Evolutionary conservation across 768 basidiomycete species (phyloP), one percentile per base, ranked within the genome.

Genomic region (Suillus hirtellus): DNA sequence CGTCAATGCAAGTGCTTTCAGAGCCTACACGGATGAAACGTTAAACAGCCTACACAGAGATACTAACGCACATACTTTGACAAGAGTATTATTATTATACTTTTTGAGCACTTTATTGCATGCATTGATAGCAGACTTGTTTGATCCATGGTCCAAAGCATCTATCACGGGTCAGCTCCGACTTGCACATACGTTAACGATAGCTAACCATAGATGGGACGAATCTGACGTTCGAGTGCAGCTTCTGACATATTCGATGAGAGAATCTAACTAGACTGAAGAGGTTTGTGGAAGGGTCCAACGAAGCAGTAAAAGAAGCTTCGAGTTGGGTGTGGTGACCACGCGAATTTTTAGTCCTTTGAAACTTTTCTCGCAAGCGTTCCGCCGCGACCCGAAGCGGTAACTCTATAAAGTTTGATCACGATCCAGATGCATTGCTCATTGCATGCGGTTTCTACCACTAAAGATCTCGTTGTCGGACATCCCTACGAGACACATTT

Each of bases 51-150:
- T n/a, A 31, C 35, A 42, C 6, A 44, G 38, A 27, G 42, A 15
- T 40, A 42, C 46, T 24, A 9, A 15, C 11, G 34, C 21, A 66
- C 66, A 27, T 63, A 85, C 93, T 82, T 92, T 92, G 71, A 91
- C 75, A 38, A 93, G 79, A 49, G 84, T 79, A 73, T 86, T 89
- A 72, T 83, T 86, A 34, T 90, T 89, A 68, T 92, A 84, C 78
- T 93, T 95, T 77, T 93, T 95, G 67, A 95, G 83, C 35, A 95
- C 74, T 76, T 95, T 95, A 75, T 93, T 94, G 78, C 92, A 93
- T 9, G 87, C 82, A 46, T 92, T 86, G 61, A 95, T 83, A 21
- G 93, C 93, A 44, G 90, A 87, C 79, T 95, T 95, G 79, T 90
- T 92, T 15, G 92, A 91, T 54, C 89, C 89, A 52, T 86, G 90